Evolutionary conservation across 768 basidiomycete species (phyloP).

Genomic region (Rhizopogon rudus): DNA sequence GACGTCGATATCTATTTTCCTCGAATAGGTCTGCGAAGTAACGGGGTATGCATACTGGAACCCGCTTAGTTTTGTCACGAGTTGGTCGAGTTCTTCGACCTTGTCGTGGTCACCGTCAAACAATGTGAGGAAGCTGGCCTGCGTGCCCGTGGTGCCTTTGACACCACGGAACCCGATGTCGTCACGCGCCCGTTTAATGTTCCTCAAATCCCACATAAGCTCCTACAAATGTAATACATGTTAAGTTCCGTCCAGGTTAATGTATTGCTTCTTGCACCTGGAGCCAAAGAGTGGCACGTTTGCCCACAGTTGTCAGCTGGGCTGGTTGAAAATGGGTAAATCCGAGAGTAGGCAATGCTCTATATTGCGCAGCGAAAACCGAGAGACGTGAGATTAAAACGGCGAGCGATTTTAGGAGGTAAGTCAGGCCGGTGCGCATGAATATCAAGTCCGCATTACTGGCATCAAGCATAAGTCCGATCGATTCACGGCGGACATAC

Average conservation of each 20-base stretch:
- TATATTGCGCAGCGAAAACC: constrained; percentile 78
- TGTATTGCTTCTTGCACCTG: constrained; percentile 44
- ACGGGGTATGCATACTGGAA: constrained; percentile 96
- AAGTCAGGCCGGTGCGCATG: constrained; percentile 78
- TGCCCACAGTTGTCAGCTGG: constrained; percentile 96
- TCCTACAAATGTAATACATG: constrained; percentile 43
- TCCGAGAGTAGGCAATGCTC: constrained; percentile 87
- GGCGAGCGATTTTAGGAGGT: constrained; percentile 84
- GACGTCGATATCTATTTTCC: constrained; percentile 95
- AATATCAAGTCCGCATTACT: constrained; percentile 99
- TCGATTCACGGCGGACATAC: not conserved
- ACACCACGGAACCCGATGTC: constrained; percentile 97
- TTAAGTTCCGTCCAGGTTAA: not conserved
- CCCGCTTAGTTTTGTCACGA: constrained; percentile 87
- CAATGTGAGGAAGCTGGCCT: constrained; percentile 90
- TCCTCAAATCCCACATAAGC: constrained; percentile 93
- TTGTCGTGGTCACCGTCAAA: constrained; percentile 96
- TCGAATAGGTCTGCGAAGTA: constrained; percentile 97
- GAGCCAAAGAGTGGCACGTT: constrained; percentile 94
- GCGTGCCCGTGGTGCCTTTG: constrained; percentile 99
- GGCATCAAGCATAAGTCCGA: not conserved
- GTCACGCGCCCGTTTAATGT: constrained; percentile 82
- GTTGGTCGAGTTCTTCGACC: constrained; percentile 84
- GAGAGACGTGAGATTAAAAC: constrained; percentile 87
- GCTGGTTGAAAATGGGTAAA: constrained; percentile 99